Base-by-base conservation (phyloP, 2,329 filamentous ascomycete species). In the Orbilia oligospora region DNA sequence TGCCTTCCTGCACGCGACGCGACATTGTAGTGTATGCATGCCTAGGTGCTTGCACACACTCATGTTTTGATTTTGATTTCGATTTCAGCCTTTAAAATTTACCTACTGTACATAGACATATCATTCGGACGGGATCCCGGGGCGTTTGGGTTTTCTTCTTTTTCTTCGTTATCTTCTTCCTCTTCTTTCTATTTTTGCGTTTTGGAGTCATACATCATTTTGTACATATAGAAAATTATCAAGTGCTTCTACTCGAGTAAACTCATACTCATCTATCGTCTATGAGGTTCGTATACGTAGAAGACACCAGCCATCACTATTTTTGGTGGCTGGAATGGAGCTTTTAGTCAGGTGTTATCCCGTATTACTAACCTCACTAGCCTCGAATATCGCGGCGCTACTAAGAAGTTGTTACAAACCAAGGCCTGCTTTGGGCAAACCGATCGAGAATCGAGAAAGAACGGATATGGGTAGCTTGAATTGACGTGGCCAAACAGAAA, bases 61-160 rank as follows among this genome's bases (percentile, higher is more conserved):
- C 14, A 14, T 14, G 2, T 41, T 41, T 41, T 41, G 2, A 14
- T 2, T 16, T 41, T 5, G 33, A 36, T 16, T 16, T n/a, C 27
- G 27, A 16, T n/a, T 14, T 16, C 38, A 16, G 27, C 46, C 2
- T 51, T 51, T 58, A 18, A 30, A 5, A 20, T 58, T 33, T 48
- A 41, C 51, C 20, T 58, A 55, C 56, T 71, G 41, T 67, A 72
- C 33, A 72, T 72, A 73, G 56, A 67, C 22, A 41, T 22, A 38
- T 44, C 36, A 61, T 61, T 12, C 51, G 56, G 65, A 41, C 30
- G 48, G 48, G 65, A 56, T 55, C 53, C 49, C 30, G 49, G 64
- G 65, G 65, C 65, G 65, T 68, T 68, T 68, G 36, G 30, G 65
- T 41, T 12, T n/a, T 61, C 12, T 3, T 56, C 20, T 46, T 46